phyloP scores from a whole-genome alignment of 139 green algal genomes.

The Chlamydomonas schloesseri region DNA sequence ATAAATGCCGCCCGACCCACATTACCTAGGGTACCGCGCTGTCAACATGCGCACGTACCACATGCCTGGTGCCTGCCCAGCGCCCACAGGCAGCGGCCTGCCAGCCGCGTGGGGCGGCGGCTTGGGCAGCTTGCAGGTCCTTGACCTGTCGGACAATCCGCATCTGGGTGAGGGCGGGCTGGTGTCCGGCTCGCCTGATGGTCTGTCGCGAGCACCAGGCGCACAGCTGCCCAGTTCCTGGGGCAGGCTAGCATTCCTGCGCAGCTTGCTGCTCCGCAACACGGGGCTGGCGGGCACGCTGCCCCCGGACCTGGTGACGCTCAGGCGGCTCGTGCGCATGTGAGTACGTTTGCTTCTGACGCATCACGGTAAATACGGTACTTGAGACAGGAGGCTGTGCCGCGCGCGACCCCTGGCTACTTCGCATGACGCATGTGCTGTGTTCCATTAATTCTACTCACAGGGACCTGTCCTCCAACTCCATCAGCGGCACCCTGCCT shows the following conservation, averaged over 20 bases:
- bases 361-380: no score
- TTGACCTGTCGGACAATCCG: slow-evolving; percentile 19
- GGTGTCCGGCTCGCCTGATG: no score
- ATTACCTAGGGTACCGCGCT: no score
- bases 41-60: no score
- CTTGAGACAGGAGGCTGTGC: no score
- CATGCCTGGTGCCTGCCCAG: no score
- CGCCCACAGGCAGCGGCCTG: slow-evolving; percentile 7
- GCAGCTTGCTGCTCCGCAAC: slow-evolving; percentile 18
- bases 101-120: slow-evolving; percentile 26
- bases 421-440: no score
- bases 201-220: no score
- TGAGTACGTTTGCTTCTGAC: neutral
- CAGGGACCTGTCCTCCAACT: slow-evolving; percentile 31
- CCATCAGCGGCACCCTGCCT: slow-evolving; percentile 23
- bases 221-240: neutral
- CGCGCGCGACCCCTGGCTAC: no score
- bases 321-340: slow-evolving; percentile 9
- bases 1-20: no score
- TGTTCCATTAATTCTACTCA: no score
- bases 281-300: neutral
- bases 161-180: neutral
- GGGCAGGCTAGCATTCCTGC: slow-evolving; percentile 18
- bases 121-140: neutral
- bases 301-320: neutral